Percentiles rank a stretch among this genome's conserved stretches.
phyloP scores from a whole-genome alignment of 192 early-diverging fungal species.

The Martensiomyces pterosporus region DNA sequence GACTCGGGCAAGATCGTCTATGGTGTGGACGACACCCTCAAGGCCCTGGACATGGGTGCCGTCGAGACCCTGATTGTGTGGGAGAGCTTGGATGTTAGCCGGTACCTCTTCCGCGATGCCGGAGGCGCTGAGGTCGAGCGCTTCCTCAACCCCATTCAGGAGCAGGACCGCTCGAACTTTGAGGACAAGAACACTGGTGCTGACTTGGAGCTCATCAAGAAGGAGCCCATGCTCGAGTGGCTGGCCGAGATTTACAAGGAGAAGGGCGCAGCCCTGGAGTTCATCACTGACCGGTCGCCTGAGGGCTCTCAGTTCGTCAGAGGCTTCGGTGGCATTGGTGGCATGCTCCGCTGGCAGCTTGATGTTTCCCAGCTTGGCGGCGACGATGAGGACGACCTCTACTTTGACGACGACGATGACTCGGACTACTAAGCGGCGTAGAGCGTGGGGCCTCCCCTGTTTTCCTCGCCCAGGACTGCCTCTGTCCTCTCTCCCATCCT shows the following conservation, averaged over 20 bases:
- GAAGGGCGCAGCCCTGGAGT: constrained; percentile 89
- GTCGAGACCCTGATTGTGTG: constrained; percentile 98
- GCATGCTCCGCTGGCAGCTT: constrained; percentile 93
- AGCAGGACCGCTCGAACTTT: constrained; percentile 73
- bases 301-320: constrained; percentile 98
- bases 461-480: too few species aligned
- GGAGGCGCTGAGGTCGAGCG: constrained; percentile 65
- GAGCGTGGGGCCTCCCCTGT: too few species aligned
- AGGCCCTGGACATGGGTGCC: constrained; percentile 95
- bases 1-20: constrained; percentile 97
- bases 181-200: constrained; percentile 59
- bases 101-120: constrained; percentile 72
- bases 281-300: constrained; percentile 92
- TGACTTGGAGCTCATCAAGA: constrained; percentile 81
- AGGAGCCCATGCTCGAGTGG: constrained; percentile 90
- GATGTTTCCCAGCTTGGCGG: constrained; percentile 67
- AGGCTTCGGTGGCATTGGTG: constrained; percentile 99
- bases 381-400: constrained; percentile 65
- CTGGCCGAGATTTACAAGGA: constrained; percentile 97
- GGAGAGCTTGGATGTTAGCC: constrained; percentile 85
- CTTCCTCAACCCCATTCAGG: constrained; percentile 82
- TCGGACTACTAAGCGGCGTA: background rate
- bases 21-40: constrained; percentile 93
- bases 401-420: constrained; percentile 33
- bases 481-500: too few species aligned